phyloP scores from a whole-genome alignment of 140 eudicot genomes.

The Oenanthe javanica region DNA sequence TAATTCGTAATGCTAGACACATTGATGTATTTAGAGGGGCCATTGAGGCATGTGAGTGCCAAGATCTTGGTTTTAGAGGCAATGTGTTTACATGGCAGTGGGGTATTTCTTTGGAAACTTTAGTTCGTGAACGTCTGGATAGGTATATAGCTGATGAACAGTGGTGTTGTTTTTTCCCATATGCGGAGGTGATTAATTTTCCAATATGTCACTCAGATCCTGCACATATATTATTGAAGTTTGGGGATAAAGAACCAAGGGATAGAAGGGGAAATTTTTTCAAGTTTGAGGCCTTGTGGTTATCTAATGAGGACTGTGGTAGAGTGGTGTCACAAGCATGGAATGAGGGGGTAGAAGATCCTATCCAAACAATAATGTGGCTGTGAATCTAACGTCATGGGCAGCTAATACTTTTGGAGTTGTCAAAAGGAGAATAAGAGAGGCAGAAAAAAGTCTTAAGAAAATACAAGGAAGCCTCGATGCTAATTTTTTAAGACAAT shows the following conservation, averaged over 20 bases:
- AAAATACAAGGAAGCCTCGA: neutral
- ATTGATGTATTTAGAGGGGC: neutral
- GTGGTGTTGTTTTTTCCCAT: neutral
- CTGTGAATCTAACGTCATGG: neutral
- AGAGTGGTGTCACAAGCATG: neutral
- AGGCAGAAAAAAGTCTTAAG: neutral
- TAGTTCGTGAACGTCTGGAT: neutral
- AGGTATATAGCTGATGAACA: neutral
- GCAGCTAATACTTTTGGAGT: neutral
- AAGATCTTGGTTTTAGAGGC: neutral
- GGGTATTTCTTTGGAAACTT: neutral
- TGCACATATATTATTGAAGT: neutral
- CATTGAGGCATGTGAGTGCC: neutral
- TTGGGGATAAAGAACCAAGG: no score
- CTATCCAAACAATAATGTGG: no score
- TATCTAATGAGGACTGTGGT: neutral
- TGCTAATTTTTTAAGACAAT: neutral
- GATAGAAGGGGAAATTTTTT: neutral
- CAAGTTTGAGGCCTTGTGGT: neutral
- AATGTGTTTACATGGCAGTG: neutral
- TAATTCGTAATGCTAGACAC: accelerated
- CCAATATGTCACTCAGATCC: neutral
- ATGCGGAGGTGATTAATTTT: neutral
- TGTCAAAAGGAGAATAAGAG: neutral
- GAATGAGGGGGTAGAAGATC: neutral